Conservation (phyloP, 352 stramenopile species). For the Phytopythium vexans region DNA sequence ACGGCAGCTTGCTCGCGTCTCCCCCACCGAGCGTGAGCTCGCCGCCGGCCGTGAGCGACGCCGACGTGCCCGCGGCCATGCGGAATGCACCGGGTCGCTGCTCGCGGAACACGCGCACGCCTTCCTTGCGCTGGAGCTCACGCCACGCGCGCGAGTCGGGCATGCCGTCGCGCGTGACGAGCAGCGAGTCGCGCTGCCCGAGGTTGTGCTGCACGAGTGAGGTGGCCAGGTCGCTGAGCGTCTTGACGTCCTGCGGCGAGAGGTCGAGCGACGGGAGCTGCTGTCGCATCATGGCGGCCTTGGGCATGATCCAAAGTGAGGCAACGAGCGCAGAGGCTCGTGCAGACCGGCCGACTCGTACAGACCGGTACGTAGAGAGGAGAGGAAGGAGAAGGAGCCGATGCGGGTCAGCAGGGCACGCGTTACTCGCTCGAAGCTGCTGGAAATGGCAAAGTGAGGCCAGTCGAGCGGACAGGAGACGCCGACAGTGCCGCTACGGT, state of each 20-base stretch:
- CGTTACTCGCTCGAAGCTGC: too few species aligned
- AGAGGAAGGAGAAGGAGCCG: too few species aligned
- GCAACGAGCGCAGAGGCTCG: not conserved
- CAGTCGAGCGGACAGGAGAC: too few species aligned
- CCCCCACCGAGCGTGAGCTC: conserved; percentile 14
- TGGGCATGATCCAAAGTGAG: conserved; percentile 21
- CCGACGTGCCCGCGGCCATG: conserved; percentile 9
- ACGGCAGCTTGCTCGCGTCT: conserved; percentile 11
- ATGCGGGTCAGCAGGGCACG: too few species aligned
- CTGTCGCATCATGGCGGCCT: conserved; percentile 28
- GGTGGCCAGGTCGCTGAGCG: conserved; percentile 29
- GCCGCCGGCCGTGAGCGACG: conserved; percentile 22
- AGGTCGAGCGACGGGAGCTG: conserved; percentile 33
- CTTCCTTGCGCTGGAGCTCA: conserved; percentile 38
- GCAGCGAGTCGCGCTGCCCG: conserved; percentile 37
- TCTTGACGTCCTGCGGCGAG: conserved; percentile 23
- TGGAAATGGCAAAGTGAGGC: too few species aligned
- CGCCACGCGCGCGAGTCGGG: conserved; percentile 40
- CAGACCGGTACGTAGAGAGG: too few species aligned
- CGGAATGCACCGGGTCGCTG: conserved; percentile 10
- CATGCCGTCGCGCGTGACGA: conserved; percentile 29
- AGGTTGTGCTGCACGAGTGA: conserved; percentile 43
- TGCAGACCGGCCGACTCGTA: not conserved
- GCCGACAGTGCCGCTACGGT: too few species aligned
- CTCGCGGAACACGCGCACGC: conserved; percentile 34